These are phyloP conservation scores for Parachaetomium inaequale DNA, from an alignment of 495 filamentous ascomycete species.

Conservation along the genomic window DNA sequence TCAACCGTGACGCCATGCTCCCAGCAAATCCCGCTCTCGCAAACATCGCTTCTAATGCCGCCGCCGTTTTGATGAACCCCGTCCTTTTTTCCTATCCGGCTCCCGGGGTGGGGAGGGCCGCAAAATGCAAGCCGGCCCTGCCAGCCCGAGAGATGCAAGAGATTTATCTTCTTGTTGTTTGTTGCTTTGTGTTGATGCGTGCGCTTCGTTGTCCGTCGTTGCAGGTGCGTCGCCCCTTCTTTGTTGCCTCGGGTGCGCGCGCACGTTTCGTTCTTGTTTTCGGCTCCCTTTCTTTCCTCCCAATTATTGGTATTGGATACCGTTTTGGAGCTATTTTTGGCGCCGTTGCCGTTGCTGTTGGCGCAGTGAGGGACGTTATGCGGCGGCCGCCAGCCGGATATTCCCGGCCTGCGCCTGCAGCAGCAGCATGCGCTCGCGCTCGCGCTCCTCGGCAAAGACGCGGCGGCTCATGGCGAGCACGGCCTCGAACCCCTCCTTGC, in stretches of 20 bases:
- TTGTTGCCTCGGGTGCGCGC: constrained; percentile 4
- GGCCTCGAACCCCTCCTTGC: constrained; percentile 87
- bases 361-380: background rate
- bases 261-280: background rate
- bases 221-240: background rate
- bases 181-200: background rate
- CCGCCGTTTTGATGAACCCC: constrained; percentile 22
- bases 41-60: constrained; percentile 4
- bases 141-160: constrained; percentile 6
- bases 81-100: constrained; percentile 11
- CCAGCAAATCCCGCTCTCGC: background rate
- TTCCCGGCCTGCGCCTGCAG: constrained; percentile 31
- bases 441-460: constrained; percentile 83
- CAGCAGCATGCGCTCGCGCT: constrained; percentile 37
- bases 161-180: background rate
- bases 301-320: background rate
- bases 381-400: constrained; percentile 28
- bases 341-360: background rate
- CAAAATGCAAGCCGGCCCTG: background rate
- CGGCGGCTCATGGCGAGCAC: constrained; percentile 91
- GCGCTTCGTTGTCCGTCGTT: background rate
- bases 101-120: background rate
- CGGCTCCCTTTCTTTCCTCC: constrained; percentile 1
- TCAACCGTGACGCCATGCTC: constrained; percentile 20
- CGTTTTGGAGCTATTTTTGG: background rate